Evolutionary conservation across 805 yeast species (phyloP).

Genomic region (Candida insectorum): DNA sequence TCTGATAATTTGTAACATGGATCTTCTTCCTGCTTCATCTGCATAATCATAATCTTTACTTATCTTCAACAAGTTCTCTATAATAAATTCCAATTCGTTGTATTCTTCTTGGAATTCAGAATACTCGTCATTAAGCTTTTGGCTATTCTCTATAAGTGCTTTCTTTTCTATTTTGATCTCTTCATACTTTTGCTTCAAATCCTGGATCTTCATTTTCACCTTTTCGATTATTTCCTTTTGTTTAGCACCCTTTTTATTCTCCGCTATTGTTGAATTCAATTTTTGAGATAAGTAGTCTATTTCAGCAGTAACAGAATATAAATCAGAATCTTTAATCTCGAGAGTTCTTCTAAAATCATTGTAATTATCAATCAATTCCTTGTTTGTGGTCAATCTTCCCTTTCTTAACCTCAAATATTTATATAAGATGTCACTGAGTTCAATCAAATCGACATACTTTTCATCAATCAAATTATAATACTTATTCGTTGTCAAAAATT

Average conservation of each 20-base stretch:
- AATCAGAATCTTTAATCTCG: constrained; percentile 6
- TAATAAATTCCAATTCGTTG: constrained; percentile 64
- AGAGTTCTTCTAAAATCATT: constrained; percentile 11
- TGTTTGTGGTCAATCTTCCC: constrained; percentile 19
- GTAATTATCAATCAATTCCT: constrained; percentile 16
- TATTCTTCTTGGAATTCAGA: constrained; percentile 36
- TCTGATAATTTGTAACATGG: constrained; percentile 50
- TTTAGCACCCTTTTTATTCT: constrained; percentile 17
- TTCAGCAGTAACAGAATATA: constrained; percentile 2
- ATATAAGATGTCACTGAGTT: constrained; percentile 57
- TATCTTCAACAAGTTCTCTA: constrained; percentile 67
- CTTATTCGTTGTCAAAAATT: constrained; percentile 56
- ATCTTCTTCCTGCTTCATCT: constrained; percentile 87
- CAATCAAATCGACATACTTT: constrained; percentile 76
- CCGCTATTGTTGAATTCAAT: constrained; percentile 6
- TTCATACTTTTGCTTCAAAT: constrained; percentile 3
- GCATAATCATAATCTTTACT: constrained; percentile 76
- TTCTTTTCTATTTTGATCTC: constrained; percentile 3
- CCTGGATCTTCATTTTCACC: constrained; percentile 5
- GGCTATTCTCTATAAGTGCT: constrained; percentile 15
- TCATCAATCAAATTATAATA: constrained; percentile 56
- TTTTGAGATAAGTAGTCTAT: constrained; percentile 12
- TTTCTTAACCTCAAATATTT: constrained; percentile 52
- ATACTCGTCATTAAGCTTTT: constrained; percentile 15
- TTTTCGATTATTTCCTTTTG: constrained; percentile 4